phyloP scores from a whole-genome alignment of 331 rosid species.

The Rosa hybrid region DNA sequence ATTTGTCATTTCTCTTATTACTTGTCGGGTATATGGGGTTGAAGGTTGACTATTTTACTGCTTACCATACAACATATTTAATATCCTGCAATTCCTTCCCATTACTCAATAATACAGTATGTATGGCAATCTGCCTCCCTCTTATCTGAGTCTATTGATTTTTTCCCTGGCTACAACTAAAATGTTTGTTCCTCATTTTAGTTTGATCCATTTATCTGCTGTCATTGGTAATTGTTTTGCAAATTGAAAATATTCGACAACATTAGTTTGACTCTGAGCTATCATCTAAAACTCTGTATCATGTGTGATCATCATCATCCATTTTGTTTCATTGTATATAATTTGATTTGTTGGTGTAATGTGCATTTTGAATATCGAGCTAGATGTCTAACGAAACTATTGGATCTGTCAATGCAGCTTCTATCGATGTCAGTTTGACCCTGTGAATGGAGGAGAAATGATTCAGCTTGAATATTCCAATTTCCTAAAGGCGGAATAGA shows the following conservation, averaged over 20 bases:
- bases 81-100: neutral
- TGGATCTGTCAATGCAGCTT: constrained; percentile 54
- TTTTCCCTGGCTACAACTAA: neutral
- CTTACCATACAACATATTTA: neutral
- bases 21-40: neutral
- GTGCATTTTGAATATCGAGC: neutral
- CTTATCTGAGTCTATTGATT: neutral
- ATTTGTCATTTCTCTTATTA: neutral
- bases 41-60: neutral
- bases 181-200: neutral
- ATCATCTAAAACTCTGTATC: neutral
- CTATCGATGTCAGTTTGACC: constrained; percentile 71
- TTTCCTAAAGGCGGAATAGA: constrained; percentile 68
- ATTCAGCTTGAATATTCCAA: constrained; percentile 61
- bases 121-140: neutral
- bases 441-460: constrained; percentile 75
- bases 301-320: neutral
- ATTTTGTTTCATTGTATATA: neutral
- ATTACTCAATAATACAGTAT: neutral
- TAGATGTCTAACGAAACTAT: constrained; percentile 4
- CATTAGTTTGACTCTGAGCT: neutral
- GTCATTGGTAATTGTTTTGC: neutral
- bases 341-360: neutral
- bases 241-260: neutral
- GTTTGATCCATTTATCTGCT: neutral